These are phyloP conservation scores for Capsella bursapastoris DNA, from an alignment of 345 rosid genomes.

Conservation along the genomic window DNA sequence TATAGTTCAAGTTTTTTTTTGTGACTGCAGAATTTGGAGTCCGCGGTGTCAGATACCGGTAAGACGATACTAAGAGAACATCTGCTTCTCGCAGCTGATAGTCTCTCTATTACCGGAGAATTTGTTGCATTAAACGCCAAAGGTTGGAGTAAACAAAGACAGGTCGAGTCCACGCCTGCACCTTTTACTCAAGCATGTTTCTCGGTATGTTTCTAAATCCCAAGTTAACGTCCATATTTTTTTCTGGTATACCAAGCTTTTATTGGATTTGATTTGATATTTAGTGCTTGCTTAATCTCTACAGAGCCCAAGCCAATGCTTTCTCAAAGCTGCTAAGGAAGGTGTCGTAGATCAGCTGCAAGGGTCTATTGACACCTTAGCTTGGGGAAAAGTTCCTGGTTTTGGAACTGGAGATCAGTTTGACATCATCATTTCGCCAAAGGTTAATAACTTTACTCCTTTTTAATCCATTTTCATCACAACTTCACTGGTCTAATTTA, in stretches of 20 bases:
- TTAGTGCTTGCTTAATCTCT: slow-evolving; percentile 27
- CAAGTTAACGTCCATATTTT: slow-evolving; percentile 4
- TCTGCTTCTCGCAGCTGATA: slow-evolving; percentile 66
- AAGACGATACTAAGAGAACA: slow-evolving; percentile 74
- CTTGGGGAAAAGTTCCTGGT: slow-evolving; percentile 83
- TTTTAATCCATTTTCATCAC: slow-evolving; percentile 17
- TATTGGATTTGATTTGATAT: neutral
- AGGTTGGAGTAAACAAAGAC: slow-evolving; percentile 74
- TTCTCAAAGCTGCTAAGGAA: slow-evolving; percentile 86
- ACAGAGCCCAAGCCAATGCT: slow-evolving; percentile 82
- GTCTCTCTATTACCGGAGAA: slow-evolving; percentile 82
- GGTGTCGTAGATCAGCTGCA: slow-evolving; percentile 67
- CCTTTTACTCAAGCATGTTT: slow-evolving; percentile 94
- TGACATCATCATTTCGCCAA: slow-evolving; percentile 62
- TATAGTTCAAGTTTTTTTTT: slow-evolving; percentile 6
- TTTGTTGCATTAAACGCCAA: slow-evolving; percentile 79
- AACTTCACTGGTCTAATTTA: slow-evolving; percentile 18
- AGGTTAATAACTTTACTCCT: slow-evolving; percentile 54
- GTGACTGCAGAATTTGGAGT: slow-evolving; percentile 64
- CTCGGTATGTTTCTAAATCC: slow-evolving; percentile 60
- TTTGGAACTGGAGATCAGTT: slow-evolving; percentile 81
- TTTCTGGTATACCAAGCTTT: slow-evolving; percentile 1
- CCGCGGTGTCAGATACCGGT: slow-evolving; percentile 81
- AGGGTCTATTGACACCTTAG: slow-evolving; percentile 81
- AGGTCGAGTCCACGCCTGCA: slow-evolving; percentile 59